These are phyloP conservation scores for Alternaria dauci DNA, from an alignment of 2,329 filamentous ascomycete species.

Conservation along the genomic window DNA sequence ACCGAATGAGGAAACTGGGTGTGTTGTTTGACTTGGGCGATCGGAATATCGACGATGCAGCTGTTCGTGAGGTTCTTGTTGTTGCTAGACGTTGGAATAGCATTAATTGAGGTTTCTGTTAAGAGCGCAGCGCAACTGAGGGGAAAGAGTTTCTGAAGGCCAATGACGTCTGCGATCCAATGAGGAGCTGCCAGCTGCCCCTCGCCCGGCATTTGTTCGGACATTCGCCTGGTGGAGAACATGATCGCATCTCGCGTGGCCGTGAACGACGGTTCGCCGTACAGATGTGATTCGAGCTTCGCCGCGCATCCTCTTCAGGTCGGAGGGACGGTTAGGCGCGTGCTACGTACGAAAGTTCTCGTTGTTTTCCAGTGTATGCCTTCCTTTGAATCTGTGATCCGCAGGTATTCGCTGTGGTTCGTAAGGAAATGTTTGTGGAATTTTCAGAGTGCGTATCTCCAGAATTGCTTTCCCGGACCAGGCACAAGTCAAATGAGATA, in stretches of 20 bases:
- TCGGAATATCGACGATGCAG: constrained; percentile 15
- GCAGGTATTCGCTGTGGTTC: background rate
- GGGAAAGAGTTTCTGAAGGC: constrained; percentile 41
- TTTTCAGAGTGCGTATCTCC: too few relatives aligned
- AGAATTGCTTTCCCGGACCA: background rate
- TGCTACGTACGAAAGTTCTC: background rate
- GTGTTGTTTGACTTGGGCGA: constrained; percentile 16
- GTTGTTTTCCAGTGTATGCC: background rate
- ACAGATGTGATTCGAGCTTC: background rate
- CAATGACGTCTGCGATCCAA: constrained; percentile 28
- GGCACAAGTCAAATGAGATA: background rate
- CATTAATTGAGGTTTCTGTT: constrained; percentile 31
- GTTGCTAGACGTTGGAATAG: constrained; percentile 29
- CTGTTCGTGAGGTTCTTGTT: constrained; percentile 13
- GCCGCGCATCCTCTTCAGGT: background rate
- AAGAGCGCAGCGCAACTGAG: constrained; percentile 6
- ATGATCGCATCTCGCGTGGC: constrained; percentile 2
- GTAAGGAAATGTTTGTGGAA: background rate
- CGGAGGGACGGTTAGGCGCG: background rate
- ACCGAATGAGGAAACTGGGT: constrained; percentile 25
- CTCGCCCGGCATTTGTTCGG: constrained; percentile 30
- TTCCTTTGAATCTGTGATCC: too few relatives aligned
- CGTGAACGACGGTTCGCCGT: constrained; percentile 5
- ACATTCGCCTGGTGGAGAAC: constrained; percentile 1
- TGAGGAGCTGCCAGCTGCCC: constrained; percentile 22